Evolutionary conservation across 2,329 filamentous ascomycete genomes (phyloP).

Genomic region (Talaromyces verruculosus): DNA sequence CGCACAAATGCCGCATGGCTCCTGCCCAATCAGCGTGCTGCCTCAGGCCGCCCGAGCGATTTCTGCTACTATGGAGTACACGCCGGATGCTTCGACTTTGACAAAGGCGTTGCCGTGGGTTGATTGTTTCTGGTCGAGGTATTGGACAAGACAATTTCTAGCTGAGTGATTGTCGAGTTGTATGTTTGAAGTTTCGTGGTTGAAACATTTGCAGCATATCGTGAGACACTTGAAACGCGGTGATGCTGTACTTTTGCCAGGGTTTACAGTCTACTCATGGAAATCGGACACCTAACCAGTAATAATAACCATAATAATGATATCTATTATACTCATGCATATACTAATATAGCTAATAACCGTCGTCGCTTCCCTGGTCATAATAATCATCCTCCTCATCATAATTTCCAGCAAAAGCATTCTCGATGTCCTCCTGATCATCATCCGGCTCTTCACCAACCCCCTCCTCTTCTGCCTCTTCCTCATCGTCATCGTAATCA

Average conservation of each 20-base stretch:
- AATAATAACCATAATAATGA: not conserved
- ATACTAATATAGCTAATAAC: constrained; percentile 7
- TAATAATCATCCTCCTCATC: constrained; percentile 36
- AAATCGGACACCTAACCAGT: too few species aligned
- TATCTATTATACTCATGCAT: not conserved
- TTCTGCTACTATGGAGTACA: not conserved
- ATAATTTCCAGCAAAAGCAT: constrained; percentile 41
- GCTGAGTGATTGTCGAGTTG: not conserved
- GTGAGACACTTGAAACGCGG: not conserved
- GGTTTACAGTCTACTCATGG: too few species aligned
- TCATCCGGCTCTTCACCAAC: constrained; percentile 35
- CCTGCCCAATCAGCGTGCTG: constrained; percentile 5
- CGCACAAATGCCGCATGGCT: constrained; percentile 18
- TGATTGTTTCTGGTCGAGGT: not conserved
- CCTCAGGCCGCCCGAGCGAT: not conserved
- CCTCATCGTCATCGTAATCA: constrained; percentile 30
- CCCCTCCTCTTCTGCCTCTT: constrained; percentile 25
- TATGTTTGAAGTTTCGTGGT: not conserved
- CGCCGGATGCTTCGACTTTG: not conserved
- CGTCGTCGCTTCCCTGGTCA: constrained; percentile 36
- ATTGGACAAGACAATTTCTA: not conserved
- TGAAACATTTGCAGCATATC: not conserved
- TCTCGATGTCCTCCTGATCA: constrained; percentile 35
- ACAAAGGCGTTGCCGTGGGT: not conserved
- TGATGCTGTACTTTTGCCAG: not conserved